These are phyloP conservation scores for Boechera stricta DNA, from an alignment of 345 rosid species.

Conservation along the genomic window DNA sequence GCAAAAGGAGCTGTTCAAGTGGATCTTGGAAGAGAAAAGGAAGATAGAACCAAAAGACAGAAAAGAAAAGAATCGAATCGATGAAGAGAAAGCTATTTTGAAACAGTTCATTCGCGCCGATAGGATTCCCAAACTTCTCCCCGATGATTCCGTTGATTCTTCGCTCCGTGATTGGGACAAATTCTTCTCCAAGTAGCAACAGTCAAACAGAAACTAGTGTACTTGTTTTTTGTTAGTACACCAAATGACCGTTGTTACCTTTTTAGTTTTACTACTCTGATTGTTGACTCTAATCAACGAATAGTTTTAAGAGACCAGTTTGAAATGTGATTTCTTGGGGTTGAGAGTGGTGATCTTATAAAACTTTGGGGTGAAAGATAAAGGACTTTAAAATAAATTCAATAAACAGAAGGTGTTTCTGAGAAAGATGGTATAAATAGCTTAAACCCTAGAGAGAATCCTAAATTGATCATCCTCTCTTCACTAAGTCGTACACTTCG, in stretches of 20 bases:
- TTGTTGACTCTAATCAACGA: slow-evolving; percentile 32
- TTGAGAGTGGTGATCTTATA: neutral
- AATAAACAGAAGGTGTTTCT: neutral
- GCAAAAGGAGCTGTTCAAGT: slow-evolving; percentile 71
- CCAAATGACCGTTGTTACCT: slow-evolving; percentile 9
- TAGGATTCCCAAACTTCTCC: slow-evolving; percentile 55
- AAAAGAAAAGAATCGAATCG: slow-evolving; percentile 57
- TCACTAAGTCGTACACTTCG: neutral
- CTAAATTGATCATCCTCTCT: slow-evolving; percentile 20
- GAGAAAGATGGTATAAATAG: slow-evolving; percentile 29
- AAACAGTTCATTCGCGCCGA: slow-evolving; percentile 65
- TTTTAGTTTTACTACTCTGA: slow-evolving; percentile 14
- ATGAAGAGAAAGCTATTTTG: slow-evolving; percentile 74
- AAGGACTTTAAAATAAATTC: neutral
- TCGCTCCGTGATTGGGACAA: slow-evolving; percentile 39
- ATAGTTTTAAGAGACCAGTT: neutral
- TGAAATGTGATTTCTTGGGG: neutral
- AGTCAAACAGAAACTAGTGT: slow-evolving; percentile 20
- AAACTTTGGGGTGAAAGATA: slow-evolving; percentile 3
- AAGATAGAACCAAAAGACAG: slow-evolving; percentile 58
- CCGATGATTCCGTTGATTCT: slow-evolving; percentile 47
- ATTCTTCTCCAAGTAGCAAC: slow-evolving; percentile 40
- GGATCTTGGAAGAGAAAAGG: slow-evolving; percentile 83
- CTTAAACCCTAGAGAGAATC: slow-evolving; percentile 44
- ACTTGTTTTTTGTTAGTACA: slow-evolving; percentile 39